Conservation (phyloP, 2,329 filamentous ascomycete species). For the Cercospora beticola region DNA sequence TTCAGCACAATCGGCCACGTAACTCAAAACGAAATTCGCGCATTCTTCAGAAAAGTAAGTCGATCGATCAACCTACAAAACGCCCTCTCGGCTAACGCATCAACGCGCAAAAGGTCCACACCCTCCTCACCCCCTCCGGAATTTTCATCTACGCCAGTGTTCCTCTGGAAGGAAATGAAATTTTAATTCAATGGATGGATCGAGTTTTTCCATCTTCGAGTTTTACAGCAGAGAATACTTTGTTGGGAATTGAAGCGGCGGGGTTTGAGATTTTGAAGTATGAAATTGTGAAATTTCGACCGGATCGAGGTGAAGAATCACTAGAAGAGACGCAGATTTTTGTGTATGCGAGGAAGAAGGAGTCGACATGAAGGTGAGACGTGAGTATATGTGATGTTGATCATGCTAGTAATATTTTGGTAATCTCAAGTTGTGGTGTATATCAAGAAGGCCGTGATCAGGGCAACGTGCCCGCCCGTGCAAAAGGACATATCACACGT, state of each 20-base stretch:
- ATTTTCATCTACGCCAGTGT: conserved; percentile 7
- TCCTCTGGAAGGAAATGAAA: neutral
- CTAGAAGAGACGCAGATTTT: conserved; percentile 1
- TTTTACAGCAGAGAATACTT: neutral
- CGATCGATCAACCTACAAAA: too few species aligned
- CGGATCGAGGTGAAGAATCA: neutral
- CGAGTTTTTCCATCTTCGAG: neutral
- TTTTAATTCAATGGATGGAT: conserved; percentile 5
- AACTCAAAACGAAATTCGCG: neutral
- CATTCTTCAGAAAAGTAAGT: neutral
- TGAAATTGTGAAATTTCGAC: neutral
- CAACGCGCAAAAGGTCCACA: neutral
- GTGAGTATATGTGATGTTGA: neutral
- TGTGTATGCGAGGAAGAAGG: conserved; percentile 5
- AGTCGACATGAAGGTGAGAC: neutral
- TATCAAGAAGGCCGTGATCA: neutral
- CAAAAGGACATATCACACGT: neutral
- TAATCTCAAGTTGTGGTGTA: too few species aligned
- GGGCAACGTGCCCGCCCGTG: neutral
- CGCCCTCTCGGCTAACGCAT: too few species aligned
- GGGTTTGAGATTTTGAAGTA: conserved; percentile 6
- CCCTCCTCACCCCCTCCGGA: neutral
- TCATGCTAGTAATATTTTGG: neutral
- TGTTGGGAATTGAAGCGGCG: neutral
- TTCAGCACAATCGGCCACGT: conserved; percentile 5